Evolutionary conservation across 495 filamentous ascomycete species (phyloP).

Genomic region (Aspergillus baeticus): DNA sequence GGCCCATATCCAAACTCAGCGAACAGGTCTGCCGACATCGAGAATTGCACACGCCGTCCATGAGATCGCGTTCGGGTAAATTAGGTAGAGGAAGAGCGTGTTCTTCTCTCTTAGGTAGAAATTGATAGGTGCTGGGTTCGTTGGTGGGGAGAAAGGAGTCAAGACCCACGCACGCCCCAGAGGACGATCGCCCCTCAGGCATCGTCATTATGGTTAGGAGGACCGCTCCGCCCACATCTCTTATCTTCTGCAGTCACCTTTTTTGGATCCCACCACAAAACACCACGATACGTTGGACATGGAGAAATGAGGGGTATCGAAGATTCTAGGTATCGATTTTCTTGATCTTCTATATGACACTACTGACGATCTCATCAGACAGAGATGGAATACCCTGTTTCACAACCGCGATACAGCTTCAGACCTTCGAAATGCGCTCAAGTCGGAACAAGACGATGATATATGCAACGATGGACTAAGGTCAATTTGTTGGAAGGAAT

Average conservation of each 20-base stretch:
- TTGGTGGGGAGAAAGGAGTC: neutral
- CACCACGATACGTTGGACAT: slow-evolving; percentile 16
- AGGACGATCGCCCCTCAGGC: neutral
- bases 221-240: too few species aligned
- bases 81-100: neutral
- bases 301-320: slow-evolving; percentile 62
- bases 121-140: neutral
- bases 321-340: slow-evolving; percentile 53
- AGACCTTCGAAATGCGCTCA: slow-evolving; percentile 66
- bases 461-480: slow-evolving; percentile 73
- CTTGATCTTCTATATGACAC: neutral
- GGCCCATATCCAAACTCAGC: slow-evolving; percentile 60
- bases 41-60: neutral
- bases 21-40: slow-evolving; percentile 75
- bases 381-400: slow-evolving; percentile 67
- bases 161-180: neutral
- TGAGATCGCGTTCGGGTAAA: neutral
- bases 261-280: slow-evolving; percentile 13
- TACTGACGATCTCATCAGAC: slow-evolving; percentile 29
- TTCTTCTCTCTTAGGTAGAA: neutral
- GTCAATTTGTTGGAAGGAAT: slow-evolving; percentile 92
- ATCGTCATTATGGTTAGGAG: neutral
- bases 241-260: slow-evolving; percentile 4
- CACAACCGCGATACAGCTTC: slow-evolving; percentile 56
- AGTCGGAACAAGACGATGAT: slow-evolving; percentile 49